These are phyloP conservation scores for Selaginella tamariscina DNA, from an alignment of 75 land plant genomes.

Conservation along the genomic window DNA sequence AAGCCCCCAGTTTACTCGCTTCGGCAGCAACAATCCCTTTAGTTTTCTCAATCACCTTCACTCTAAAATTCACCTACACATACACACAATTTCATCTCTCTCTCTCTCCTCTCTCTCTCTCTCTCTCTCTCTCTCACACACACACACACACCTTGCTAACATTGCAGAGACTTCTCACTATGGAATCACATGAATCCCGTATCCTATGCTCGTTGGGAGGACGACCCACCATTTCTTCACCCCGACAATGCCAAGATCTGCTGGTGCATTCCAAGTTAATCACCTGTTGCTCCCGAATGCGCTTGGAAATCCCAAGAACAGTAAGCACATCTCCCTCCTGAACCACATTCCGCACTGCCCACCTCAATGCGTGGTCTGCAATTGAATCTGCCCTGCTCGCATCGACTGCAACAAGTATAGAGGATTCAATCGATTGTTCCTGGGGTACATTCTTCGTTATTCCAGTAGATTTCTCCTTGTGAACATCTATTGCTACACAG, in stretches of 20 bases:
- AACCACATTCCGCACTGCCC: background rate
- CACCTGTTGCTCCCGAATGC: no score
- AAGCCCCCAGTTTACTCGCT: conserved; percentile 36
- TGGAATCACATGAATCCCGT: background rate
- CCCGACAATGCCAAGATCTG: background rate
- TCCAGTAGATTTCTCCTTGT: background rate
- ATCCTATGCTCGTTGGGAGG: background rate
- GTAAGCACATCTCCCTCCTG: background rate
- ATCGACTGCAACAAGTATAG: background rate
- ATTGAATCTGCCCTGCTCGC: background rate
- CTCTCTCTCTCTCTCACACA: no score
- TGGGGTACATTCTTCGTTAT: background rate
- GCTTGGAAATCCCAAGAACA: background rate
- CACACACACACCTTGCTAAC: background rate
- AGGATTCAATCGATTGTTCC: background rate
- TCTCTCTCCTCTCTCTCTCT: no score
- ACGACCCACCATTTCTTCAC: background rate
- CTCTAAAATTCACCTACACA: background rate
- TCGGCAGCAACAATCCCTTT: conserved; percentile 44
- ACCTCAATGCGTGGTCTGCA: background rate
- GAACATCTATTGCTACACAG: background rate
- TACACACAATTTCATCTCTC: no score
- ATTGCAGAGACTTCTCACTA: background rate
- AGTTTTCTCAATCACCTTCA: background rate
- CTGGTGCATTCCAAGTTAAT: background rate